Base-by-base conservation (phyloP, 2,329 filamentous ascomycete genomes). In the Arachnopeziza araneosa region DNA sequence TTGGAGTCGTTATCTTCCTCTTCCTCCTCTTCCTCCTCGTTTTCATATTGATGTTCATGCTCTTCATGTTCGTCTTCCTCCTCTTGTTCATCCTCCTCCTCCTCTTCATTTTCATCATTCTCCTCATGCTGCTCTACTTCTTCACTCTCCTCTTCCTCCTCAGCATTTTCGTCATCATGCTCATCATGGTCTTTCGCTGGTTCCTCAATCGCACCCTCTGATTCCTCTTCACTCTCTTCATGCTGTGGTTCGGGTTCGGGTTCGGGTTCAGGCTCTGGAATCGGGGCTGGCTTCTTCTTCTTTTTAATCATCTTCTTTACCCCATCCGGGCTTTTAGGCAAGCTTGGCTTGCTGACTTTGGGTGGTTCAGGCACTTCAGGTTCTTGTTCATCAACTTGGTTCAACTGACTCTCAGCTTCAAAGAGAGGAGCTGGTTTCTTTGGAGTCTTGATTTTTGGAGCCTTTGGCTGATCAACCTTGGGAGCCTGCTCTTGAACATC, bases 271-370 rank as follows among this genome's bases (percentile, higher is more conserved):
- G 62, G 64, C 30, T 56, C 60, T 44, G 64, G 60, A 23, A 61
- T 55, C 36, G 60, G 61, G 22, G 61, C 58, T 54, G 58, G 54
- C 52, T 60, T 61, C 44, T 64, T 61, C 63, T 65, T 66, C 24
- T 60, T 59, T 49, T 63, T 62, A 32, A 57, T 54, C 49, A 17
- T 63, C 51, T 50, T 48, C 52, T 36, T 48, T 23, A 52, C 17
- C 54, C 36, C 36, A 19, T 49, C 49, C 23, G 53, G 53, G 44
- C 24, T 23, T 23, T 61, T 48, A 2, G 55, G 32, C 30, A 21
- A 24, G 49, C 23, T 24, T 55, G 52, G 23, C 19, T 24, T 44
- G 36, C 17, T 44, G 17, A 44, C 30, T 19, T 56, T 26, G n/a
- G 53, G 49, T 26, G 44, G 21, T 9, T 60, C 55, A 56, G 52